These are phyloP conservation scores for Ogataea salicorniae DNA, from an alignment of 805 yeast genomes.

Conservation along the genomic window DNA sequence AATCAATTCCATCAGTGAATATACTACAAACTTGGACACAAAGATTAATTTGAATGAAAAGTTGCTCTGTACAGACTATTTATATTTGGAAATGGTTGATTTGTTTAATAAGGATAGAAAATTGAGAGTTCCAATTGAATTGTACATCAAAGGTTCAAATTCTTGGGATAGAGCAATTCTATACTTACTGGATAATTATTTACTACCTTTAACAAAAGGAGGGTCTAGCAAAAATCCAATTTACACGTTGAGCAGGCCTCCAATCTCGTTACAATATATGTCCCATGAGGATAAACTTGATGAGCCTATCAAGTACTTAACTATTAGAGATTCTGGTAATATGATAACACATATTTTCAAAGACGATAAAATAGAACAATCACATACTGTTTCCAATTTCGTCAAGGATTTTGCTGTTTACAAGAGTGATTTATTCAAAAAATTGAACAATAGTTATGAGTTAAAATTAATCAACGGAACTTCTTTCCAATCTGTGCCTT, in stretches of 20 bases:
- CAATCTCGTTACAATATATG: conserved; percentile 28
- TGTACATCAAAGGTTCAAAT: conserved; percentile 20
- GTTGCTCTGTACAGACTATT: conserved; percentile 26
- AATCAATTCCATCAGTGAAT: conserved; percentile 26
- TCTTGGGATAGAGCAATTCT: conserved; percentile 40
- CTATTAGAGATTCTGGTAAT: conserved; percentile 22
- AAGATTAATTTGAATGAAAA: conserved; percentile 28
- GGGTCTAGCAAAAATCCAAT: conserved; percentile 14
- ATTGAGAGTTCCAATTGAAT: conserved; percentile 21
- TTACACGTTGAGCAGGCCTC: conserved; percentile 19
- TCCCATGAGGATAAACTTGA: conserved; percentile 8
- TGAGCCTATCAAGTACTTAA: conserved; percentile 16
- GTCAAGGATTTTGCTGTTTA: conserved; percentile 17
- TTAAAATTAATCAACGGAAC: conserved; percentile 20
- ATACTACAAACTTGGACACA: conserved; percentile 27
- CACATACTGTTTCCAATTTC: conserved; percentile 21
- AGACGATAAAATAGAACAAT: conserved; percentile 18
- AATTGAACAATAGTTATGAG: conserved; percentile 13
- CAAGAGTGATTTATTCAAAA: conserved; percentile 18
- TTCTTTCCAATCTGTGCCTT: conserved; percentile 8
- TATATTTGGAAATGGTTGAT: conserved; percentile 29
- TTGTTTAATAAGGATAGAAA: conserved; percentile 24
- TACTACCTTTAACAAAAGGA: conserved; percentile 20
- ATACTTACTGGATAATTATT: conserved; percentile 34
- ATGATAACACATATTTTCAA: conserved; percentile 14